Conservation (phyloP, 345 rosid genomes). For the Citrus glauca region DNA sequence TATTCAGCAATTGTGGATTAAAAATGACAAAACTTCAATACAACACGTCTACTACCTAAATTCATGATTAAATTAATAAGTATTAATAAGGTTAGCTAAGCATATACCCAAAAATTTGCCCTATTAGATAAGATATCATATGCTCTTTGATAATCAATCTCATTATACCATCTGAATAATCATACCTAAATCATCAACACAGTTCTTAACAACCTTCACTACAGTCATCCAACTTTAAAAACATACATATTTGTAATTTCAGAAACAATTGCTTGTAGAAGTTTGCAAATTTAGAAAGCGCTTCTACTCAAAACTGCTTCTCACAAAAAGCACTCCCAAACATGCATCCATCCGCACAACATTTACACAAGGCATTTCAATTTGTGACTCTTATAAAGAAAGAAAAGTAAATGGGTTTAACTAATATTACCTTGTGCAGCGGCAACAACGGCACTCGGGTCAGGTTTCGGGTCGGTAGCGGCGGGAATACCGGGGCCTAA, state of each 20-base stretch:
- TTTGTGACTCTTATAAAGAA: neutral
- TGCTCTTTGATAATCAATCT: neutral
- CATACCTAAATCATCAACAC: neutral
- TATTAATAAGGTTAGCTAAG: neutral
- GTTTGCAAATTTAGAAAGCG: neutral
- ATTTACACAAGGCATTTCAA: neutral
- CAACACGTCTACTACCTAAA: neutral
- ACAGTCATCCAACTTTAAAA: neutral
- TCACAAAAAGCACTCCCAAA: neutral
- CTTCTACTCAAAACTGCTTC: neutral
- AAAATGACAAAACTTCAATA: too few species aligned
- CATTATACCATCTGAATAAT: neutral
- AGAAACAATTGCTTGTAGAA: neutral
- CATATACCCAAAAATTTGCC: neutral
- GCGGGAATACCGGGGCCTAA: conserved; percentile 12
- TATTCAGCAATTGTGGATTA: neutral
- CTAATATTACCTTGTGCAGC: conserved; percentile 37
- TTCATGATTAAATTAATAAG: conserved; percentile 4
- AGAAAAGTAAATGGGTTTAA: neutral
- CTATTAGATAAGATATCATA: too few species aligned
- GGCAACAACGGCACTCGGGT: conserved; percentile 9
- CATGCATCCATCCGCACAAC: neutral
- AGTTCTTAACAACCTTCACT: neutral
- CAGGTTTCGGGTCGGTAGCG: neutral
- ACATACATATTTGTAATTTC: neutral